Evolutionary conservation across 2,329 filamentous ascomycete species (phyloP).

Genomic region (Neobulgaria alba): DNA sequence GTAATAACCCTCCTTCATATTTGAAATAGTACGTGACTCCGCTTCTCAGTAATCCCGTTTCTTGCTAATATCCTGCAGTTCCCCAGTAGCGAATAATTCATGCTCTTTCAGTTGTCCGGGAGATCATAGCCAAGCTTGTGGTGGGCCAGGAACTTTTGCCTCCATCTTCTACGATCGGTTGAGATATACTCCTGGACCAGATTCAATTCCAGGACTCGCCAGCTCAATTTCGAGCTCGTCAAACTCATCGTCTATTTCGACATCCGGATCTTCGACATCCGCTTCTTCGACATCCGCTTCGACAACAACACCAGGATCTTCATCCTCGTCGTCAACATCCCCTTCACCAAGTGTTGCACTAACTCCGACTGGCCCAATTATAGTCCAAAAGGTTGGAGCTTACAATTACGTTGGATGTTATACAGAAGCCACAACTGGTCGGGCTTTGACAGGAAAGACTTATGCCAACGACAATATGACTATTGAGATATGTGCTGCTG

Average conservation of each 20-base stretch:
- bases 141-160: constrained; percentile 28
- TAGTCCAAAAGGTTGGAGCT: constrained; percentile 7
- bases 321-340: background rate
- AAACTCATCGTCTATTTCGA: background rate
- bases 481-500: constrained; percentile 24
- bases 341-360: constrained; percentile 1
- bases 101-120: constrained; percentile 17
- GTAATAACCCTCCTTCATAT: constrained; percentile 20
- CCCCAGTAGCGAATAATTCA: too few relatives aligned
- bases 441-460: constrained; percentile 17
- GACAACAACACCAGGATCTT: background rate
- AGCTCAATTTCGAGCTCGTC: constrained; percentile 4
- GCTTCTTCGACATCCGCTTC: background rate
- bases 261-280: background rate
- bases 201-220: constrained; percentile 12
- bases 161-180: constrained; percentile 28
- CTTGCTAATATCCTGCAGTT: too few relatives aligned
- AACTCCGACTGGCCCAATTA: constrained; percentile 4
- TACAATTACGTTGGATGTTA: constrained; percentile 27
- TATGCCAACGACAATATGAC: constrained; percentile 18
- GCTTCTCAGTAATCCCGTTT: too few relatives aligned
- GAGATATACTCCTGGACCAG: constrained; percentile 21
- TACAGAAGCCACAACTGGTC: constrained; percentile 22
- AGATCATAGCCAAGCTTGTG: constrained; percentile 15
- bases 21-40: constrained; percentile 21